Conservation (phyloP, 177 flowering plant species). For the Vitis hybrid region DNA sequence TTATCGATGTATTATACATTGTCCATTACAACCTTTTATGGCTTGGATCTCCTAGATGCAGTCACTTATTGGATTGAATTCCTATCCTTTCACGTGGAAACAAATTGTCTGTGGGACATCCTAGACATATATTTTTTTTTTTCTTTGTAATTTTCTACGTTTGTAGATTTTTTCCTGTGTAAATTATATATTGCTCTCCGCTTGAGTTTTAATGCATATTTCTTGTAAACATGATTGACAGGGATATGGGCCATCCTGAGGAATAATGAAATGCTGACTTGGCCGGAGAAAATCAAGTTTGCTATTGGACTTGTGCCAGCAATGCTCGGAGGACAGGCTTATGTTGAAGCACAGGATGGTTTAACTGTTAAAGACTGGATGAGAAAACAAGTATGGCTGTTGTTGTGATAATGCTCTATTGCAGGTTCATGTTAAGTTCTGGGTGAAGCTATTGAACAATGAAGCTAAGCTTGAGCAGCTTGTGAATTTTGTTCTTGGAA, state of each 20-base stretch:
- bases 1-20: too few relatives aligned
- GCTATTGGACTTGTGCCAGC: conserved; percentile 83
- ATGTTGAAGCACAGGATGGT: conserved; percentile 85
- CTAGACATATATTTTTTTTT: not conserved
- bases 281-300: conserved; percentile 75
- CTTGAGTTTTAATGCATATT: not conserved
- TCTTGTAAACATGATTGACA: conserved; percentile 21
- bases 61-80: too few relatives aligned
- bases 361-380: conserved; percentile 76
- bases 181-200: not conserved
- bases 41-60: too few relatives aligned
- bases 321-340: conserved; percentile 70
- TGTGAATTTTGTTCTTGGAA: too few relatives aligned
- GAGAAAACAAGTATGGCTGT: conserved; percentile 57
- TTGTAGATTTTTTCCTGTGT: too few relatives aligned
- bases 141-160: too few relatives aligned
- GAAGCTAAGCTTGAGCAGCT: too few relatives aligned
- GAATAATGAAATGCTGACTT: conserved; percentile 80
- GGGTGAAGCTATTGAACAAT: too few relatives aligned
- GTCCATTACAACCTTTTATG: too few relatives aligned
- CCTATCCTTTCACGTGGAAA: not conserved
- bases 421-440: not conserved
- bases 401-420: not conserved
- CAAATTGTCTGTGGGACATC: not conserved
- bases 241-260: conserved; percentile 77